These are phyloP conservation scores for Luvunga scandens DNA, from an alignment of 345 rosid species.

Conservation along the genomic window DNA sequence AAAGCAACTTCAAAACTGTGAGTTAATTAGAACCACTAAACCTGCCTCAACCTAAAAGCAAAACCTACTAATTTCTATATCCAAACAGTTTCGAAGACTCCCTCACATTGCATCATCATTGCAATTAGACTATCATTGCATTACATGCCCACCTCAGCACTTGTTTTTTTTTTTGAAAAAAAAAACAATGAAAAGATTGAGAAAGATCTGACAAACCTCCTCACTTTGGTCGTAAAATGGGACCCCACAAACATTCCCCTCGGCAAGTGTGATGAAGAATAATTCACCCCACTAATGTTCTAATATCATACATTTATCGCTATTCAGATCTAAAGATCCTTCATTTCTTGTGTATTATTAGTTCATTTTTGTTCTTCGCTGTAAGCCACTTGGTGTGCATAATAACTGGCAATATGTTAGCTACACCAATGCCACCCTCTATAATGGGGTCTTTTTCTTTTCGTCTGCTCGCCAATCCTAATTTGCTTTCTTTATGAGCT, in stretches of 20 bases:
- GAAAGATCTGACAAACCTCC: slow-evolving; percentile 39
- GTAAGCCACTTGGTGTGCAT: slow-evolving; percentile 38
- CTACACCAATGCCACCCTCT: slow-evolving; percentile 3
- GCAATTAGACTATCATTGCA: background rate
- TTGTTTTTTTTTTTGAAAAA: background rate
- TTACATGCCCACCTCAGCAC: background rate
- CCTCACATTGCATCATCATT: background rate
- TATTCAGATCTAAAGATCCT: slow-evolving; percentile 26
- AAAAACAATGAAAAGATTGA: slow-evolving; percentile 11
- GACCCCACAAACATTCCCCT: slow-evolving; percentile 72
- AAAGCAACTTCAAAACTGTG: background rate
- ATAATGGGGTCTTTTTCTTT: slow-evolving; percentile 30
- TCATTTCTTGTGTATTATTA: background rate
- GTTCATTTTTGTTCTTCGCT: slow-evolving; percentile 30
- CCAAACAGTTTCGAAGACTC: background rate
- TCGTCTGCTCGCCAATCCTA: background rate
- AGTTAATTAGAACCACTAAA: slow-evolving; percentile 11
- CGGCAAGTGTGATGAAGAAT: slow-evolving; percentile 58
- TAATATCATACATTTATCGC: background rate
- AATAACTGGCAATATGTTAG: slow-evolving; percentile 18
- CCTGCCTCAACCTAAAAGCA: slow-evolving; percentile 23
- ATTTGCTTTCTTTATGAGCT: background rate
- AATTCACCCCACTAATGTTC: slow-evolving; percentile 44
- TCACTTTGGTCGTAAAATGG: slow-evolving; percentile 16
- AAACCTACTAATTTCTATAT: background rate